phyloP scores from a whole-genome alignment of 192 early-diverging fungal genomes.

The Chytriomyces sp. region DNA sequence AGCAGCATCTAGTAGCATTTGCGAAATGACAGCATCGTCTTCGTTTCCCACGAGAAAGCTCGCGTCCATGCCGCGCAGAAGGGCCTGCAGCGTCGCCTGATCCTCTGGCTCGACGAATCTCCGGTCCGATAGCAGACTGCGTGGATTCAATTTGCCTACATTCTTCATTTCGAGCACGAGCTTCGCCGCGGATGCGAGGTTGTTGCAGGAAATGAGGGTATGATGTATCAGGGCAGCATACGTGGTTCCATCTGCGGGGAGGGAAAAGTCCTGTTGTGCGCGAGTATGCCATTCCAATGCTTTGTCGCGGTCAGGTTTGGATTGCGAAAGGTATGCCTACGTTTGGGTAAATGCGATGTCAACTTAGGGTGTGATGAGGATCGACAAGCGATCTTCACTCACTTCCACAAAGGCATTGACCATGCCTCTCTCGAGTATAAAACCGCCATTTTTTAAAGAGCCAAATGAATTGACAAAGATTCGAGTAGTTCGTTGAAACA shows the following conservation, averaged over 20 bases:
- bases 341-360: background rate
- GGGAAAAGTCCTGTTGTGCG: slow-evolving; percentile 52
- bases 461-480: slow-evolving; percentile 49
- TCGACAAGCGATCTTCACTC: background rate
- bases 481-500: slow-evolving; percentile 66
- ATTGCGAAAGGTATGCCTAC: slow-evolving; percentile 52
- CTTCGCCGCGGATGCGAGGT: slow-evolving; percentile 39
- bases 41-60: slow-evolving; percentile 1
- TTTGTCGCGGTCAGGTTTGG: slow-evolving; percentile 35
- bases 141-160: slow-evolving; percentile 1
- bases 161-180: slow-evolving; percentile 58
- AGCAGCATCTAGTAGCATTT: slow-evolving; percentile 31
- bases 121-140: slow-evolving; percentile 25
- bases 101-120: slow-evolving; percentile 34
- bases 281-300: slow-evolving; percentile 74
- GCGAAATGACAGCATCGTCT: background rate
- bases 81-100: slow-evolving; percentile 30
- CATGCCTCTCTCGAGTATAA: slow-evolving; percentile 42
- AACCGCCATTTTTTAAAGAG: background rate
- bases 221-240: slow-evolving; percentile 80
- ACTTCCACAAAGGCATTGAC: slow-evolving; percentile 84
- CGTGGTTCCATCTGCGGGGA: slow-evolving; percentile 69
- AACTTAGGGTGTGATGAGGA: slow-evolving; percentile 38
- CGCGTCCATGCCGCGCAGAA: slow-evolving; percentile 32
- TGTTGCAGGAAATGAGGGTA: slow-evolving; percentile 55